Evolutionary conservation across 306 rosid species (phyloP), one percentile per base, ranked within the genome.

Genomic region (Cucumis melo): DNA sequence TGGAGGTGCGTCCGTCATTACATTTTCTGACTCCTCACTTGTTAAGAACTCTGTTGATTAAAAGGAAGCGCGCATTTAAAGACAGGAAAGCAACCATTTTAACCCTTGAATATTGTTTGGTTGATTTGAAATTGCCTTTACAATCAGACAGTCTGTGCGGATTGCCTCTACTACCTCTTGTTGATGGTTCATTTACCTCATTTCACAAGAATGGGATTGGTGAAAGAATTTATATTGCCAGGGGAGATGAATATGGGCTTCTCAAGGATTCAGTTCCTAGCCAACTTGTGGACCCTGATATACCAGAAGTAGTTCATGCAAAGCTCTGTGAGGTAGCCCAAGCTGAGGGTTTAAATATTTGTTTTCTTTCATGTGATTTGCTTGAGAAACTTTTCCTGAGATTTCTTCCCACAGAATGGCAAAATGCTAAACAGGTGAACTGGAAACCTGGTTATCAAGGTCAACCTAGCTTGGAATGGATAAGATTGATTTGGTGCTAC

Each of bases 401-500:
- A 72, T 80, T 93, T 82, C 87, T 91, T 71, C 98, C 98, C 42
- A 90, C 87, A 77, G 97, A 88, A 85, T 93, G 98, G 98, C 91
- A 91, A 78, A 89, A 87, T 75, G 92, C 92, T 67, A 84, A 86
- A 77, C 91, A 84, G 73, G 97, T 93, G 80, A 86, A 81, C 51
- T 93, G 98, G 98, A 77, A 83, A 79, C 96, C 97, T 21, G 88
- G 92, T 81, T 79, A 87, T 82, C 85, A 85, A n/a, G 92, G 94
- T 55, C 98, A 93, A 78, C 98, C 98, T 54, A 93, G 90, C 88
- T 81, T 90, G 80, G 92, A 91, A 79, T 93, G 98, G 98, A 78
- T 93, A 75, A 90, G 88, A 82, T 91, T 91, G 84, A 84, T 93
- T 32, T 93, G 98, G 98, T 82, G 81, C 88, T 93, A 91, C 89